A percentile compares a stretch with the other conserved stretches of the same genome.
Evolutionary conservation across 2,329 filamentous ascomycete genomes (phyloP).

Genomic region (Cladosporium sp.): DNA sequence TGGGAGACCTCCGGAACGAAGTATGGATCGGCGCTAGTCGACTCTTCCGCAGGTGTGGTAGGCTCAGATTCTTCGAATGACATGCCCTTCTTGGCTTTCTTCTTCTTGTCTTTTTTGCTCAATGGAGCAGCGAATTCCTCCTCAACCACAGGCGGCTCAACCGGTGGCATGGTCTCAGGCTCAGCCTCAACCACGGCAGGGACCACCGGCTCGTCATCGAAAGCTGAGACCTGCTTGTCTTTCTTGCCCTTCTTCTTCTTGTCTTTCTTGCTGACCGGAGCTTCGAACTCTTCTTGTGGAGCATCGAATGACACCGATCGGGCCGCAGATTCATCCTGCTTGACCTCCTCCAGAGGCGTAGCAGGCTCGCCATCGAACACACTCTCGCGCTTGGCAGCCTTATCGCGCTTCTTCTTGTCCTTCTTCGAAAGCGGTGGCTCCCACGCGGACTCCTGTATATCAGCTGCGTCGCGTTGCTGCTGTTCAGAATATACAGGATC

Average conservation of each 20-base stretch:
- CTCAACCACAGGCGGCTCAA: neutral
- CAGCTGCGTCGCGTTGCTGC: constrained; percentile 14
- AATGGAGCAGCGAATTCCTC: constrained; percentile 26
- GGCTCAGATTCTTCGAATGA: constrained; percentile 3
- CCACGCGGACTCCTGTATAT: constrained; percentile 18
- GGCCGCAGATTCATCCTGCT: neutral
- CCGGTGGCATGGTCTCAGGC: neutral
- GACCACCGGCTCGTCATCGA: neutral
- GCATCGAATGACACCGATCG: neutral
- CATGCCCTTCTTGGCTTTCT: constrained; percentile 36
- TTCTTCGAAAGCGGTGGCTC: constrained; percentile 26
- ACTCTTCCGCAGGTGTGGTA: constrained; percentile 1
- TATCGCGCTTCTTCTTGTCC: constrained; percentile 31
- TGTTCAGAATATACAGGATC: constrained; percentile 30
- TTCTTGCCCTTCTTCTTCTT: constrained; percentile 47
- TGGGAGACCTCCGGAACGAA: neutral
- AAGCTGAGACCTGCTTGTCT: constrained; percentile 26
- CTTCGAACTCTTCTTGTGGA: constrained; percentile 19
- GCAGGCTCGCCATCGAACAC: constrained; percentile 12
- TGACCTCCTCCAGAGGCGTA: neutral
- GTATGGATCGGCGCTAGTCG: neutral
- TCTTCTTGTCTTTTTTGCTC: constrained; percentile 48
- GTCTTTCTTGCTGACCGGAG: constrained; percentile 47
- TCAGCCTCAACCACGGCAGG: neutral
- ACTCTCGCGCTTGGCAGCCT: constrained; percentile 10